Percentiles rank a stretch among this genome's conserved stretches.
Conservation (phyloP, 441 rosid species). For the Adansonia grandidieri region DNA sequence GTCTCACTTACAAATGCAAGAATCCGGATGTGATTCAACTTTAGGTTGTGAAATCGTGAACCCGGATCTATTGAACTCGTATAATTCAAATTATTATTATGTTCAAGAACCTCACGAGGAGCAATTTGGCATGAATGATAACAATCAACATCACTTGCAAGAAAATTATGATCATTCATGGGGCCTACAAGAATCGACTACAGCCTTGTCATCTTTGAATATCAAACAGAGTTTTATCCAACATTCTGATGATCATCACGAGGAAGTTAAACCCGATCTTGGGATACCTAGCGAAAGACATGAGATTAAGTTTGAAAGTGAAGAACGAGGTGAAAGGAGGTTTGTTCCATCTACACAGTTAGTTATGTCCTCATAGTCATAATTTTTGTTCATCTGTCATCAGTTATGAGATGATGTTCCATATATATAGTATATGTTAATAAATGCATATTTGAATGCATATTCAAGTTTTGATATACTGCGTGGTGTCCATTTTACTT, state of each 20-base stretch:
- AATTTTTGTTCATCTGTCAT: neutral
- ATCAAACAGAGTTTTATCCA: slow-evolving; percentile 38
- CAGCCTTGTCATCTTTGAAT: slow-evolving; percentile 36
- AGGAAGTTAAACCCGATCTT: slow-evolving; percentile 48
- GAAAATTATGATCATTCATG: slow-evolving; percentile 42
- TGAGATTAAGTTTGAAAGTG: slow-evolving; percentile 54
- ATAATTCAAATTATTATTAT: slow-evolving; percentile 36
- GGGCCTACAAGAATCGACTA: slow-evolving; percentile 47
- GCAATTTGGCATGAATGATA: slow-evolving; percentile 29
- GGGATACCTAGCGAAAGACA: slow-evolving; percentile 47
- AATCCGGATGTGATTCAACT: slow-evolving; percentile 36
- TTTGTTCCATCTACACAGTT: slow-evolving; percentile 57
- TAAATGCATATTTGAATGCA: no score
- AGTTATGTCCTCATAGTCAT: slow-evolving; percentile 55
- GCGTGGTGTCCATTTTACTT: no score
- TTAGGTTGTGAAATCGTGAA: slow-evolving; percentile 41
- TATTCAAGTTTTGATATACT: no score
- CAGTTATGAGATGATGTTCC: no score
- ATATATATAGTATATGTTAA: no score
- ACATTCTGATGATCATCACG: slow-evolving; percentile 42
- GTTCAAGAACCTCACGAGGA: slow-evolving; percentile 30
- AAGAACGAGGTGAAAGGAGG: slow-evolving; percentile 36
- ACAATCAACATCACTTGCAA: slow-evolving; percentile 28
- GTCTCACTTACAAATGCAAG: slow-evolving; percentile 42
- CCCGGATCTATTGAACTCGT: slow-evolving; percentile 35